These are phyloP conservation scores for Leptographium lundbergii DNA, from an alignment of 2,329 filamentous ascomycete species.

Conservation along the genomic window DNA sequence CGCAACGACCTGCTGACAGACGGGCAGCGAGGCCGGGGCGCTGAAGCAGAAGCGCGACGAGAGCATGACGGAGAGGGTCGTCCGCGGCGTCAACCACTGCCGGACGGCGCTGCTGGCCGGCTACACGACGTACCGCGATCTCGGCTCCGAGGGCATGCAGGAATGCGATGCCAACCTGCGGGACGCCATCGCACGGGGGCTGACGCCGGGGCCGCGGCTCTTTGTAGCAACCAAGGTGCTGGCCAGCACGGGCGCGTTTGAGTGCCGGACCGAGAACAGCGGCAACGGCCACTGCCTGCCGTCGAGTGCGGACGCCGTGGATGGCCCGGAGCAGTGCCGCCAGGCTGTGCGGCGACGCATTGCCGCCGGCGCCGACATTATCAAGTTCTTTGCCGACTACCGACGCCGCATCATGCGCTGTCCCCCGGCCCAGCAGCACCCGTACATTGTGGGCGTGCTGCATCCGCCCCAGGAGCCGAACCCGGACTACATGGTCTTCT, in stretches of 20 bases:
- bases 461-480: slow-evolving; percentile 26
- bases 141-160: slow-evolving; percentile 38
- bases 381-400: slow-evolving; percentile 42
- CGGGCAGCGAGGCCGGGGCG: slow-evolving; percentile 23
- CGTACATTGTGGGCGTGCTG: slow-evolving; percentile 12
- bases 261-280: slow-evolving; percentile 34
- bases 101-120: slow-evolving; percentile 40
- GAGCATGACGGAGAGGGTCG: slow-evolving; percentile 39
- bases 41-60: slow-evolving; percentile 43
- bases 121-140: slow-evolving; percentile 44
- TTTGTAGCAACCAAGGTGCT: slow-evolving; percentile 41
- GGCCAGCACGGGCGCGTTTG: slow-evolving; percentile 36
- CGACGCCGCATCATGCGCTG: slow-evolving; percentile 29
- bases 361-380: slow-evolving; percentile 35
- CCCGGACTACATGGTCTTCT: slow-evolving; percentile 30
- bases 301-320: slow-evolving; percentile 28
- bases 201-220: slow-evolving; percentile 40
- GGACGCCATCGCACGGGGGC: slow-evolving; percentile 39
- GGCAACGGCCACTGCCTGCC: slow-evolving; percentile 20
- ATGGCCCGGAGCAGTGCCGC: slow-evolving; percentile 32
- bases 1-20: background rate
- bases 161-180: slow-evolving; percentile 37
- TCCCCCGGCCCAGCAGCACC: slow-evolving; percentile 13
- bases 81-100: slow-evolving; percentile 40
- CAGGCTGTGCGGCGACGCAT: slow-evolving; percentile 32